Percentiles rank a stretch among this genome's conserved stretches.
phyloP scores from a whole-genome alignment of 148 eudicot genomes.

The Diospyros lotus region DNA sequence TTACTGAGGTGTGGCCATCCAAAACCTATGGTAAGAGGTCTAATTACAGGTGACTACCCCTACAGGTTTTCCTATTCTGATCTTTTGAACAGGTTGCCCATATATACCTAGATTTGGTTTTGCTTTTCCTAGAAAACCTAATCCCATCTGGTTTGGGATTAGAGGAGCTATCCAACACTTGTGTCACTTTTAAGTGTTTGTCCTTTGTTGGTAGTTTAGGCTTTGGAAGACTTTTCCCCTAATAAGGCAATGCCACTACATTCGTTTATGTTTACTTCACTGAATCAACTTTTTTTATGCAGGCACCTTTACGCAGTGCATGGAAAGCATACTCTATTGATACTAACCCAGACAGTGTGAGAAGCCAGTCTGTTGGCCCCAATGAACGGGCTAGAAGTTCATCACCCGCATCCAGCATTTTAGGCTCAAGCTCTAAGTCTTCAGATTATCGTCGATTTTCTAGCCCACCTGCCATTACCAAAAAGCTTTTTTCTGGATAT shows the following conservation, averaged over 20 bases:
- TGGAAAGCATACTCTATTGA: conserved; percentile 30
- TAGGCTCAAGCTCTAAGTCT: conserved; percentile 11
- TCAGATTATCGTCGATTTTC: conserved; percentile 24
- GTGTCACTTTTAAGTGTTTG: not conserved
- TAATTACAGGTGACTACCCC: too few relatives aligned
- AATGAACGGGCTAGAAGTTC: conserved; percentile 27
- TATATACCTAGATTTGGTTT: too few relatives aligned
- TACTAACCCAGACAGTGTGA: conserved; percentile 20
- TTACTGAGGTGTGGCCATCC: too few relatives aligned
- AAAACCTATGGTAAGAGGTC: too few relatives aligned
- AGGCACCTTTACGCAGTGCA: conserved; percentile 39
- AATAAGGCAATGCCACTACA: not conserved
- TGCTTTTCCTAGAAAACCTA: too few relatives aligned
- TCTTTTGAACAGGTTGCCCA: too few relatives aligned
- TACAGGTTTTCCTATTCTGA: too few relatives aligned
- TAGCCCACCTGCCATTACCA: conserved; percentile 27
- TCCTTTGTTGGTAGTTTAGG: not conserved
- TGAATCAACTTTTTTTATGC: not conserved
- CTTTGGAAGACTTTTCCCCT: not conserved
- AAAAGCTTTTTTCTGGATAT: conserved; percentile 23
- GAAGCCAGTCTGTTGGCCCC: conserved; percentile 29
- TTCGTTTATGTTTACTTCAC: not conserved
- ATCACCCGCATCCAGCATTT: conserved; percentile 29
- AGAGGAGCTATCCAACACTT: too few relatives aligned
- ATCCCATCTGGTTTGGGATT: too few relatives aligned